Base-by-base conservation (phyloP, 2,329 filamentous ascomycete genomes). In the Monilinia fructigena region DNA sequence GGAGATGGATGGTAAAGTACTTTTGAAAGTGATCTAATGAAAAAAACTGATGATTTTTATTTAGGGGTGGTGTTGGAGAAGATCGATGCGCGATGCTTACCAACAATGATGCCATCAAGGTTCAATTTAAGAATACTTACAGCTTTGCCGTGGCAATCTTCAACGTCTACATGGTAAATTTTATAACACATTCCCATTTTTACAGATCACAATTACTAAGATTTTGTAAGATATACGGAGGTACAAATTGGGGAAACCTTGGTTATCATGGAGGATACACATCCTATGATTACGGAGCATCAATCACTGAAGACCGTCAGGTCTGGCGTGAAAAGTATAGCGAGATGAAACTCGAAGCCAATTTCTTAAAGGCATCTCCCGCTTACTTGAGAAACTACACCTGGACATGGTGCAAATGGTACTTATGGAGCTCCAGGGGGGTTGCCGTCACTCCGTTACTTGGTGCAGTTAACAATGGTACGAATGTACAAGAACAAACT, bases 201-300 rank as follows among this genome's bases (percentile, higher is more conserved):
- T 18, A 35, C 8, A 20, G 7, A 11, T 14, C 10, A 23, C 38
- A 68, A 53, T 45, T 45, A n/a, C 85, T 83, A 87, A 84, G 68
- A 14, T 68, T 35, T 18, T 35, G 47, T 3, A 54, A 91, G 52
- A 35, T 52, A 73, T 69, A 83, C 70, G 91, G 91, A 14, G 91
- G 91, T 10, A 93, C 91, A 0, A 95, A 94, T 75, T 94, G 90
- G 91, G 91, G 91, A 0, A 93, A 92, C 68, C 77, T 92, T 6
- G 89, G 89, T 0, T 85, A 91, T 69, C 84, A 87, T 4, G 86
- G 85, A 6, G 85, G 82, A 10, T 86, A 86, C 68, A 86, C 83
- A 0, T 82, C 80, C 0, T 83, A 84, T 53, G 82, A 89, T 69
- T 61, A 69, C n/a, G 69, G 66, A 31, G 56, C 67, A n/a, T 63